Evolutionary conservation across 305 asterid genomes (phyloP).

Genomic region (Solanum hybrid): DNA sequence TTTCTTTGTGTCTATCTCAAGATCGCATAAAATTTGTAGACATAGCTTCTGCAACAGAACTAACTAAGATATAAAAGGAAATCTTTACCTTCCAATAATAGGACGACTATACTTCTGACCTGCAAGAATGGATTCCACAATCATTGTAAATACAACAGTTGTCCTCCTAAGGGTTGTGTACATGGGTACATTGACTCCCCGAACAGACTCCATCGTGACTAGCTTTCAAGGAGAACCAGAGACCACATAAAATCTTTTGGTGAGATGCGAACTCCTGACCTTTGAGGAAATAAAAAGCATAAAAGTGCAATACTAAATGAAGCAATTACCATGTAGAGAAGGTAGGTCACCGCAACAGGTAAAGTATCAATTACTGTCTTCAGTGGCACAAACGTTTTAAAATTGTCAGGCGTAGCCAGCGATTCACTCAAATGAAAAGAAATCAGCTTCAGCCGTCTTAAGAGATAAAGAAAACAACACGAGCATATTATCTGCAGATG

Average conservation of each 20-base stretch:
- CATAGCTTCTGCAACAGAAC: not conserved
- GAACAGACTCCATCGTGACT: conserved; percentile 82
- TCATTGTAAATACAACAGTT: conserved; percentile 78
- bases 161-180: conserved; percentile 92
- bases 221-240: conserved; percentile 54
- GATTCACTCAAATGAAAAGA: conserved; percentile 54
- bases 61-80: not conserved
- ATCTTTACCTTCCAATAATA: conserved; percentile 59
- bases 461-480: conserved; percentile 52
- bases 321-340: conserved; percentile 71
- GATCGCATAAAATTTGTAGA: not conserved
- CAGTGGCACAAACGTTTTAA: conserved; percentile 41
- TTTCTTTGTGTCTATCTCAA: not conserved
- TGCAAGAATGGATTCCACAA: conserved; percentile 55
- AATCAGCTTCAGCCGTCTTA: conserved; percentile 53
- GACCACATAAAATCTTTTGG: conserved; percentile 16
- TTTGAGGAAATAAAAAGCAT: not conserved
- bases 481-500: conserved; percentile 65
- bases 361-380: conserved; percentile 45
- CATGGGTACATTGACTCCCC: conserved; percentile 92
- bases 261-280: not conserved
- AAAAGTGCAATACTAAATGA: not conserved
- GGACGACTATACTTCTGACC: conserved; percentile 54
- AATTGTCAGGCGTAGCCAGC: conserved; percentile 29
- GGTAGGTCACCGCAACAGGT: conserved; percentile 61